Conservation (phyloP, 2,329 filamentous ascomycete genomes). For the Chaetomiaceae sp. region DNA sequence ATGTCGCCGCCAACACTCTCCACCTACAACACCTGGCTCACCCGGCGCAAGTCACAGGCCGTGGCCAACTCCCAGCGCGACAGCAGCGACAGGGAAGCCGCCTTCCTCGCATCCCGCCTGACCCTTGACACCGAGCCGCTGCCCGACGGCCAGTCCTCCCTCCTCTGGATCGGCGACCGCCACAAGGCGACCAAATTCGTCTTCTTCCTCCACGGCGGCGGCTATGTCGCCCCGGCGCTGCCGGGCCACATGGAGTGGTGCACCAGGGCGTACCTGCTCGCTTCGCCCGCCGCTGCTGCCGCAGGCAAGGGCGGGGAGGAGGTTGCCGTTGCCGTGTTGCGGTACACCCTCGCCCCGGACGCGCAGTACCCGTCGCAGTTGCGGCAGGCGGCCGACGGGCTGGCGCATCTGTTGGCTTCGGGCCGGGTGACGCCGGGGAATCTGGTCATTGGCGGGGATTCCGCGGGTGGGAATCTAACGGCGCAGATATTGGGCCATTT, state of each 20-base stretch:
- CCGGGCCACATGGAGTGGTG: slow-evolving; percentile 30
- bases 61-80: not conserved
- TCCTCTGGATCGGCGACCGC: slow-evolving; percentile 32
- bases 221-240: slow-evolving; percentile 26
- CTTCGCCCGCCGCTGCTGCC: not conserved
- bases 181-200: slow-evolving; percentile 28
- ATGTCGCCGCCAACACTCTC: slow-evolving; percentile 11
- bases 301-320: slow-evolving; percentile 18
- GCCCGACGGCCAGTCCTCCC: slow-evolving; percentile 22
- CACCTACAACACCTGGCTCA: slow-evolving; percentile 22
- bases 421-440: slow-evolving; percentile 30
- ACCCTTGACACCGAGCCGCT: slow-evolving; percentile 20
- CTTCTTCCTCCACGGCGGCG: slow-evolving; percentile 32
- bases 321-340: slow-evolving; percentile 33
- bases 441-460: slow-evolving; percentile 37
- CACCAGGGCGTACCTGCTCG: slow-evolving; percentile 25
- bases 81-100: not conserved
- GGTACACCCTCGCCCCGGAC: slow-evolving; percentile 34
- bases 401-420: slow-evolving; percentile 29
- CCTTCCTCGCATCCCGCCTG: slow-evolving; percentile 14
- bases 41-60: not conserved
- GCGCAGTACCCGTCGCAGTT: slow-evolving; percentile 33
- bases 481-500: slow-evolving; percentile 33
- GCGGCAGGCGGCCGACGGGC: slow-evolving; percentile 31
- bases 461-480: slow-evolving; percentile 36